phyloP scores from a whole-genome alignment of 768 basidiomycete genomes.

The Podaxis rugospora region DNA sequence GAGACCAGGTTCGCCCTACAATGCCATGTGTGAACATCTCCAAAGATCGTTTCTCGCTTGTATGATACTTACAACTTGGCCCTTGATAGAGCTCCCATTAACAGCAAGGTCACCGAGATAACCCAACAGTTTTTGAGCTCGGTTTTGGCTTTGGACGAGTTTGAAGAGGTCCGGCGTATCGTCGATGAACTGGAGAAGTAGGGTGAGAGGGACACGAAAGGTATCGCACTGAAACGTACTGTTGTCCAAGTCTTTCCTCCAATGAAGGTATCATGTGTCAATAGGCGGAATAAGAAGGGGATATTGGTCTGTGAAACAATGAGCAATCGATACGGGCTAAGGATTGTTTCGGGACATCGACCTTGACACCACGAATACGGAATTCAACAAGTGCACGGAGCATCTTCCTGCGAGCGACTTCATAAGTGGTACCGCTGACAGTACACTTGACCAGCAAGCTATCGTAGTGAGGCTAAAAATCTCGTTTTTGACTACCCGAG shows the following conservation, averaged over 20 bases:
- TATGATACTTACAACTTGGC: slow-evolving; percentile 54
- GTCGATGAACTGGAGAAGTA: slow-evolving; percentile 79
- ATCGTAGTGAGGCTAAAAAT: slow-evolving; percentile 88
- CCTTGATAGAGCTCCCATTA: slow-evolving; percentile 97
- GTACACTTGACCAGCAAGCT: slow-evolving; percentile 95
- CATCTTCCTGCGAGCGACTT: slow-evolving; percentile 99
- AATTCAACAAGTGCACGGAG: slow-evolving; percentile 99
- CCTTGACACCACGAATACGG: slow-evolving; percentile 98
- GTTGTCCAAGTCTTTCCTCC: slow-evolving; percentile 99
- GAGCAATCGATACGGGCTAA: not conserved
- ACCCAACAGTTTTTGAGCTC: slow-evolving; percentile 94
- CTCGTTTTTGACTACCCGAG: not conserved
- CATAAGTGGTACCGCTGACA: slow-evolving; percentile 95
- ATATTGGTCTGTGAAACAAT: slow-evolving; percentile 82
- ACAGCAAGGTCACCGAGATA: slow-evolving; percentile 98
- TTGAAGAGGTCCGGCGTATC: slow-evolving; percentile 99
- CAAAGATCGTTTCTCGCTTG: not conserved
- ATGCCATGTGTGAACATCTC: not conserved
- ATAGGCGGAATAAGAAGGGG: slow-evolving; percentile 96
- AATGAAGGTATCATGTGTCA: slow-evolving; percentile 96
- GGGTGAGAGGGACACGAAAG: not conserved
- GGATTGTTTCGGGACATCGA: slow-evolving; percentile 19
- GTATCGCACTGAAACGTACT: slow-evolving; percentile 11
- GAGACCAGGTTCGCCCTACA: slow-evolving; percentile 87
- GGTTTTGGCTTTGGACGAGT: slow-evolving; percentile 95